Conservation (phyloP, 2,329 filamentous ascomycete species). For the Phyllosticta paracitricarpa region DNA sequence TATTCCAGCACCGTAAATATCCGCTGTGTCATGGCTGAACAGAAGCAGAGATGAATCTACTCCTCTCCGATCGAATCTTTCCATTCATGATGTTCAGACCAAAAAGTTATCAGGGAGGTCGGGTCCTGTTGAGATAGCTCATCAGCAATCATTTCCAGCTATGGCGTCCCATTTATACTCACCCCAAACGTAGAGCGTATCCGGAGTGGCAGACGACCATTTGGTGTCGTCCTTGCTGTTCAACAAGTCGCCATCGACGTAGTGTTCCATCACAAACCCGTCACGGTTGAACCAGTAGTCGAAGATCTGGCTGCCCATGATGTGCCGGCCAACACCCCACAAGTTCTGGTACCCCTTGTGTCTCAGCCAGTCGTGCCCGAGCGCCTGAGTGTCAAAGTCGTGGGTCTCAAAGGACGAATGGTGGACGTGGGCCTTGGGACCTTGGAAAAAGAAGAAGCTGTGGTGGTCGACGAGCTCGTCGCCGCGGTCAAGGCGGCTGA, state of each 20-base stretch:
- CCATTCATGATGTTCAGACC: not conserved
- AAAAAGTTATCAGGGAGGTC: not conserved
- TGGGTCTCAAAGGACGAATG: slow-evolving; percentile 62
- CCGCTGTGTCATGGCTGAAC: no score
- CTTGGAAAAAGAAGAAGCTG: slow-evolving; percentile 40
- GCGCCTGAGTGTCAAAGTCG: slow-evolving; percentile 59
- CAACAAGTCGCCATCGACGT: slow-evolving; percentile 47
- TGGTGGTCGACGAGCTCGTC: slow-evolving; percentile 45
- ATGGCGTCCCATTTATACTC: not conserved
- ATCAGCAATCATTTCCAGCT: not conserved
- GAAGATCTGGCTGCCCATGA: slow-evolving; percentile 62
- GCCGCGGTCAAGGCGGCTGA: slow-evolving; percentile 47
- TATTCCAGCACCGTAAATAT: no score
- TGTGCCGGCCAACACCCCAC: slow-evolving; percentile 63
- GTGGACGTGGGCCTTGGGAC: slow-evolving; percentile 45
- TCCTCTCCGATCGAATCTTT: no score
- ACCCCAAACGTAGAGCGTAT: slow-evolving; percentile 10
- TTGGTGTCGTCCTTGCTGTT: slow-evolving; percentile 1
- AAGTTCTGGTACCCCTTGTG: slow-evolving; percentile 53
- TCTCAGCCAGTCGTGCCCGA: slow-evolving; percentile 60
- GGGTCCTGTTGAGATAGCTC: not conserved
- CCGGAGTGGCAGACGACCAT: not conserved
- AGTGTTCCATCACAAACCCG: slow-evolving; percentile 58
- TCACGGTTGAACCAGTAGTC: slow-evolving; percentile 61
- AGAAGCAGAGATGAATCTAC: no score